Evolutionary conservation across 768 basidiomycete species (phyloP).

Genomic region (Sutorius australiensis): DNA sequence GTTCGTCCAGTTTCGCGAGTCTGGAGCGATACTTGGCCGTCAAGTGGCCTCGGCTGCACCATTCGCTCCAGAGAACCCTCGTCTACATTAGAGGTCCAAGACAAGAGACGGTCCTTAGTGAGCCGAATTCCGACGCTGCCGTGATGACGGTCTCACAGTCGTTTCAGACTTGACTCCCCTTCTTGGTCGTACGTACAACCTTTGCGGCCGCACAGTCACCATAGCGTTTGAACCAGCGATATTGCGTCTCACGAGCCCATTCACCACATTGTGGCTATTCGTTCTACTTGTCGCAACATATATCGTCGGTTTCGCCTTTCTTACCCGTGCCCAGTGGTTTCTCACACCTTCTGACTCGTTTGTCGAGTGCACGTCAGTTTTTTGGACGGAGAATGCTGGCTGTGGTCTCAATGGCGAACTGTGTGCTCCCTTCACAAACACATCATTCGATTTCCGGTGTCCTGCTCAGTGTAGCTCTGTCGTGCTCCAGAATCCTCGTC

Average conservation of each 20-base stretch:
- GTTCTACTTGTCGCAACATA: slow-evolving; percentile 54
- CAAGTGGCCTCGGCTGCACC: slow-evolving; percentile 20
- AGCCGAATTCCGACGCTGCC: neutral
- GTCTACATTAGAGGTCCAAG: slow-evolving; percentile 57
- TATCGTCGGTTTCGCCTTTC: slow-evolving; percentile 70
- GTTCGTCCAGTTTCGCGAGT: neutral
- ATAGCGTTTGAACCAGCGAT: slow-evolving; percentile 54
- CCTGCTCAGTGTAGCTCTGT: slow-evolving; percentile 66
- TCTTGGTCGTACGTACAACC: slow-evolving; percentile 45
- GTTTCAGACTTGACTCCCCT: slow-evolving; percentile 50
- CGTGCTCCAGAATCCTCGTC: slow-evolving; percentile 67
- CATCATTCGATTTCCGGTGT: slow-evolving; percentile 73
- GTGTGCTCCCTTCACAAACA: slow-evolving; percentile 62
- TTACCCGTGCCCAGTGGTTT: slow-evolving; percentile 70
- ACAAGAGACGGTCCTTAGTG: slow-evolving; percentile 50
- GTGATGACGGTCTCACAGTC: neutral
- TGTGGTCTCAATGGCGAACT: slow-evolving; percentile 68
- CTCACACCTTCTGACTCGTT: slow-evolving; percentile 60
- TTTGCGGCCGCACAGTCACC: slow-evolving; percentile 35
- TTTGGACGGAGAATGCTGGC: slow-evolving; percentile 63
- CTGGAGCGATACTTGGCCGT: slow-evolving; percentile 9
- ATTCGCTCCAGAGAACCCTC: slow-evolving; percentile 1
- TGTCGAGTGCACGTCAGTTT: slow-evolving; percentile 64
- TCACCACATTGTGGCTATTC: slow-evolving; percentile 54
- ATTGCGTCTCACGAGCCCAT: slow-evolving; percentile 46